Base-by-base conservation (phyloP, 768 basidiomycete species). In the Russula dissimulans region DNA sequence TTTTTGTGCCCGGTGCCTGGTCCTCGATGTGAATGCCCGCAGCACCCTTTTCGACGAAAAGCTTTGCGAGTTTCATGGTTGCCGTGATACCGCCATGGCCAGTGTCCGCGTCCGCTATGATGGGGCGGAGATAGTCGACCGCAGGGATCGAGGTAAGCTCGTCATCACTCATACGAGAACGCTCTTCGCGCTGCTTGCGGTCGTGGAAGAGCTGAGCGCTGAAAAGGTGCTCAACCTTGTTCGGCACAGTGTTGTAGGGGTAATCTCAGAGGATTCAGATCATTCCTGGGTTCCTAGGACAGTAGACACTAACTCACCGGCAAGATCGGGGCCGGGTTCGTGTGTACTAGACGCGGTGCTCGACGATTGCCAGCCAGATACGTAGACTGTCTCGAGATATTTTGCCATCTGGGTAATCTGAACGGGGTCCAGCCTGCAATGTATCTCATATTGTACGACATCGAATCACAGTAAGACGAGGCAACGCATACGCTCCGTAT, bases 321-420 rank as follows among this genome's bases (percentile, higher is more conserved):
- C 95, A 68, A 98, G 89, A 81, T 98, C 95, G 12, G 97, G 97
- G 38, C 97, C 97, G 26, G 97, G 97, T 74, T 99, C 97, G 65
- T 97, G 87, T 31, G 91, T 89, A 71, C 84, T 88, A 0, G 90
- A 88, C 2, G 97, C 97, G 3, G 95, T 98, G 69, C 90, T 92
- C 18, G 91, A 94, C 17, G 87, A 92, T 69, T 91, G 90, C 90
- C 89, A 92, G 4, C 97, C 97, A 8, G 97, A 99, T 58, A 99
- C 91, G 70, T 99, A 99, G 67, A 99, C 90, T 3, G 95, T 97
- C 75, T 98, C 97, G 67, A 98, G 87, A 73, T 97, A 91, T 71
- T 90, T 91, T 29, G 95, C 95, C 97, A 99, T 99, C 75, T 99
- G 97, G 0, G 95, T 97, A 51, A 97, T 82, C 74, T 99, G 97